Conservation (phyloP, 768 basidiomycete species). For the Suillus subluteus region DNA sequence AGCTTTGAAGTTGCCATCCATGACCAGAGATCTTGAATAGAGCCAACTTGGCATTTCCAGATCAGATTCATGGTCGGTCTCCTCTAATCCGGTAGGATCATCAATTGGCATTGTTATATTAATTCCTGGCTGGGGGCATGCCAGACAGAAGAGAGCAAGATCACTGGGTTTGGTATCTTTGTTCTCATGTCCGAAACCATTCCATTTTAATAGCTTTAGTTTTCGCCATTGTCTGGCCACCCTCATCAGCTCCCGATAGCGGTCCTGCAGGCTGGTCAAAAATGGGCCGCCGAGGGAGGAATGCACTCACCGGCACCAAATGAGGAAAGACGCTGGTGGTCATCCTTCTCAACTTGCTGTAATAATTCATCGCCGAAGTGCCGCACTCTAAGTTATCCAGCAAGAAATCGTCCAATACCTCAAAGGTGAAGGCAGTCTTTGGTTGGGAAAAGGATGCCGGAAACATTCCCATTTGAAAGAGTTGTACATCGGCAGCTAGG, state of each 20-base stretch:
- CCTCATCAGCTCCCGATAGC: not conserved
- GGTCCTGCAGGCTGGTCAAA: not conserved
- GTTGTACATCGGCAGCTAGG: too few species aligned
- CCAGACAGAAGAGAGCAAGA: constrained; percentile 2
- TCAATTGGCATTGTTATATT: constrained; percentile 8
- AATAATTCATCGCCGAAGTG: too few species aligned
- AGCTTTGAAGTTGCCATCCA: not conserved
- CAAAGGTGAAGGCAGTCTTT: too few species aligned
- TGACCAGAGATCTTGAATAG: not conserved
- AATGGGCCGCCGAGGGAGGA: too few species aligned
- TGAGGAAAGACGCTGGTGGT: not conserved
- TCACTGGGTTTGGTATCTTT: not conserved
- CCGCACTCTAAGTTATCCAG: too few species aligned
- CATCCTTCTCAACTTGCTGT: not conserved
- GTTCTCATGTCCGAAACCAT: not conserved
- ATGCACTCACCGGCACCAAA: not conserved
- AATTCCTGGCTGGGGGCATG: not conserved
- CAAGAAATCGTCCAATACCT: too few species aligned
- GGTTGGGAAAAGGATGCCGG: too few species aligned
- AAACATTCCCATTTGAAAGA: too few species aligned
- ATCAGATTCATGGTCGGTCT: not conserved
- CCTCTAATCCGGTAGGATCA: too few species aligned
- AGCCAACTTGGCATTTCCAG: not conserved
- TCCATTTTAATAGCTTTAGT: not conserved
- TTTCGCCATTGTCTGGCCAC: not conserved